Percentiles rank a stretch among this genome's conserved stretches.
Conservation (phyloP, 352 stramenopile genomes). For the Globisporangium cederbergense region DNA sequence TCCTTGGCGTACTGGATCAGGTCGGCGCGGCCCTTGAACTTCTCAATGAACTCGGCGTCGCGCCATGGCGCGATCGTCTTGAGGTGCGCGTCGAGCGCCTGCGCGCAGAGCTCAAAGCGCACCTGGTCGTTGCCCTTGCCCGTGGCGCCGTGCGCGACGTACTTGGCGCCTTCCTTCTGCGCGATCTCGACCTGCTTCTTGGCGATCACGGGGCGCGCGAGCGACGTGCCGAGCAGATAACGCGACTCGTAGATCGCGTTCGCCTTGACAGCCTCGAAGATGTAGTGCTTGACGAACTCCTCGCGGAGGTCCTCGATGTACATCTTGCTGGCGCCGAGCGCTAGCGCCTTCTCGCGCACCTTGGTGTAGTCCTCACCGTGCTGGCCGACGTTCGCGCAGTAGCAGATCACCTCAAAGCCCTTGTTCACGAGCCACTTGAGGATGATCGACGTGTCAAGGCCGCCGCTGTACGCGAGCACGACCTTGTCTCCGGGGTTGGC, state of each 20-base stretch:
- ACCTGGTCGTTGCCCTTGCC: constrained; percentile 99
- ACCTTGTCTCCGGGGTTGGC: constrained; percentile 87
- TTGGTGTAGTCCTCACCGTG: constrained; percentile 93
- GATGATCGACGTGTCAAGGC: constrained; percentile 98
- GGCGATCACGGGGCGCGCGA: constrained; percentile 97
- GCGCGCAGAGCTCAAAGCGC: constrained; percentile 98
- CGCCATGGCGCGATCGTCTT: constrained; percentile 97
- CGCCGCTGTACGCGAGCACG: constrained; percentile 96
- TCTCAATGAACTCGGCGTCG: constrained; percentile 97
- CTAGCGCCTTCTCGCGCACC: constrained; percentile 90
- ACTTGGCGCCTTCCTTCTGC: constrained; percentile 87
- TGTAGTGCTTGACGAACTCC: constrained; percentile 96
- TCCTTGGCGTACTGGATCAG: constrained; percentile 96
- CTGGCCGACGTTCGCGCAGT: constrained; percentile 99
- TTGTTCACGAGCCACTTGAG: constrained; percentile 98
- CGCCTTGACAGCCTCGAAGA: constrained; percentile 92
- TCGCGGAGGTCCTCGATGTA: constrained; percentile 96
- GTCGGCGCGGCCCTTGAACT: constrained; percentile 97
- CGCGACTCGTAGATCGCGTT: constrained; percentile 98
- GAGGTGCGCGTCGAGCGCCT: constrained; percentile 94
- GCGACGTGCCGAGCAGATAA: constrained; percentile 97
- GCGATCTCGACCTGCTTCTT: constrained; percentile 96
- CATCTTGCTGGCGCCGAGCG: constrained; percentile 81
- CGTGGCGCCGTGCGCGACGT: constrained; percentile 96
- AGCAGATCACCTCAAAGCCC: constrained; percentile 98